These are phyloP conservation scores for Kwoniella shivajii DNA, from an alignment of 1,284 basidiomycete genomes.

Conservation along the genomic window DNA sequence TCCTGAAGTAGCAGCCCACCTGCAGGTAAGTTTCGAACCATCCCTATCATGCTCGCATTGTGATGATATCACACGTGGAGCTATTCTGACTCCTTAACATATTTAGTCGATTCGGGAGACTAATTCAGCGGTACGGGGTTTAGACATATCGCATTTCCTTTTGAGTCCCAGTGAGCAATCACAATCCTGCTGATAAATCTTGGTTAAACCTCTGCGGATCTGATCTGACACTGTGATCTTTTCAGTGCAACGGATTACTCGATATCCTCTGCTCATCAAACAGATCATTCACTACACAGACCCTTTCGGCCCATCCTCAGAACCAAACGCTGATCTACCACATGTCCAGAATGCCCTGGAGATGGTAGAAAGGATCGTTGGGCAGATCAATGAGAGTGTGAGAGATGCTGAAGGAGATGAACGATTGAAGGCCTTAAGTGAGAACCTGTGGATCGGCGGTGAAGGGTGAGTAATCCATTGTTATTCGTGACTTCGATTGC, in stretches of 20 bases:
- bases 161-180: slow-evolving; percentile 76
- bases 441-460: slow-evolving; percentile 76
- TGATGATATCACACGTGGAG: too few species aligned
- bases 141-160: slow-evolving; percentile 88
- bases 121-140: slow-evolving; percentile 72
- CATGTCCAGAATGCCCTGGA: slow-evolving; percentile 63
- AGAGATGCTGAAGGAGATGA: slow-evolving; percentile 79
- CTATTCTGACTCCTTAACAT: too few species aligned
- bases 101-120: slow-evolving; percentile 51
- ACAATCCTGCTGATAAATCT: slow-evolving; percentile 71
- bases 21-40: slow-evolving; percentile 62
- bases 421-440: slow-evolving; percentile 69
- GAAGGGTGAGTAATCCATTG: slow-evolving; percentile 63
- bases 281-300: slow-evolving; percentile 84
- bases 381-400: slow-evolving; percentile 84
- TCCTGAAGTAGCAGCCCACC: slow-evolving; percentile 64
- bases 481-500: background rate
- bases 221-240: background rate
- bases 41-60: too few species aligned
- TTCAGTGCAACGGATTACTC: slow-evolving; percentile 89
- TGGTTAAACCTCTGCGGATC: background rate
- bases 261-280: slow-evolving; percentile 84
- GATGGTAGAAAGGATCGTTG: slow-evolving; percentile 71
- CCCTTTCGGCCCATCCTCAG: slow-evolving; percentile 46
- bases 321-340: slow-evolving; percentile 57